Base-by-base conservation (phyloP, 495 filamentous ascomycete genomes). In the Daldinia grandis region DNA sequence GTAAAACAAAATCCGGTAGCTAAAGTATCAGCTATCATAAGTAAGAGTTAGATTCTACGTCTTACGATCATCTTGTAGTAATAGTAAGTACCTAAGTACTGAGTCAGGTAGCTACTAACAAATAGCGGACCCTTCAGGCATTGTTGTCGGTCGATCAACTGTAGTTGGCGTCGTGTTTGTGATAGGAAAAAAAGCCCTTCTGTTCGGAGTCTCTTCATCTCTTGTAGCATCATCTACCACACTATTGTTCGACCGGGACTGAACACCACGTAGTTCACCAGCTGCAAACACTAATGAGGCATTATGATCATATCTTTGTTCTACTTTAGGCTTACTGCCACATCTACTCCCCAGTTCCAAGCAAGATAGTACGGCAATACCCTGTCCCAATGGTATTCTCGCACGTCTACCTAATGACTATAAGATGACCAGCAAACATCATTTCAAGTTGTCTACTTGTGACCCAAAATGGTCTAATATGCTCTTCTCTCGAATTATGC, bases 251-350 rank as follows among this genome's bases (percentile, higher is more conserved):
- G 5, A 10, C 17, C 8, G 19, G 12, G 40, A 44, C 17, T 19
- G n/a, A 19, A 12, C 19, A 9, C 21, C 3, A 47, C 5, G 17
- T 21, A 21, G 8, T 47, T 21, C 19, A 14, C 42, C 9, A 24
- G 17, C 17, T 24, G 4, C 21, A 5, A 47, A 10, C 21, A 35
- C 40, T 47, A 21, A 53, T 25, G n/a, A 30, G 17, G 25, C 24
- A 30, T 53, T 61, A 37, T 28, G 49, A 55, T 21, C 19, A n/a
- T 31, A 37, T 62, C 25, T 49, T 37, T 40, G 60, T 47, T 42
- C 57, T 68, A 35, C 47, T 68, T 37, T 49, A 38, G 37, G 17
- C 55, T 51, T 62, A 56, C 28, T 47, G 7, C 54, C 37, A 24
- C 38, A 49, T 68, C 50, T 66, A 53, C 49, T 5, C 49, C 37